These are phyloP conservation scores for Carex arenaria DNA, from an alignment of 202 grass and related monocot genomes.

Conservation along the genomic window DNA sequence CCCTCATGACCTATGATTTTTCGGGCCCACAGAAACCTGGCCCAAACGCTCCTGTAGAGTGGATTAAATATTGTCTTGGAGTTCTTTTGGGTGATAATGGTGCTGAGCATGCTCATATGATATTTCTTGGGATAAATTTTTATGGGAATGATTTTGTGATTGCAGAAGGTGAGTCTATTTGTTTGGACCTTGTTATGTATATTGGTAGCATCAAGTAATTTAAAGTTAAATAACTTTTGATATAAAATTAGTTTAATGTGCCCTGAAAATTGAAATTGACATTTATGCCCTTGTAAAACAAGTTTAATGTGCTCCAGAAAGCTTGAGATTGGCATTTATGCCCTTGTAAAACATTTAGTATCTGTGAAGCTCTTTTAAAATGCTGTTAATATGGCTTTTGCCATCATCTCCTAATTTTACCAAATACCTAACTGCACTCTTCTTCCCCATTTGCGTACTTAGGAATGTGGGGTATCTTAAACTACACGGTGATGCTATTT, in stretches of 20 bases:
- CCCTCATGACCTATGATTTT: slow-evolving; percentile 98
- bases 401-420: not conserved
- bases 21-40: slow-evolving; percentile 89
- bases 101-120: slow-evolving; percentile 42
- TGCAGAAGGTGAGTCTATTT: slow-evolving; percentile 49
- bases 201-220: not conserved
- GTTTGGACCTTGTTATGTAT: slow-evolving; percentile 20
- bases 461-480: not conserved
- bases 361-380: not conserved
- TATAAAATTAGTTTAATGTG: not conserved
- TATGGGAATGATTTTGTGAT: slow-evolving; percentile 91
- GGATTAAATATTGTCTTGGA: slow-evolving; percentile 57
- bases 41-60: slow-evolving; percentile 81
- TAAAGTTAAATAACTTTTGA: slow-evolving; percentile 2
- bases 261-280: slow-evolving; percentile 3
- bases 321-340: not conserved
- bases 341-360: not conserved
- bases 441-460: not conserved
- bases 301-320: not conserved
- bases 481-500: not conserved
- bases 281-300: slow-evolving; percentile 1
- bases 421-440: not conserved
- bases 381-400: not conserved
- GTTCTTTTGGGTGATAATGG: slow-evolving; percentile 50
- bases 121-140: slow-evolving; percentile 94